Evolutionary conservation across 2,329 filamentous ascomycete species (phyloP), one percentile per base, ranked within the genome.

Genomic region (Simplicillium sp.): DNA sequence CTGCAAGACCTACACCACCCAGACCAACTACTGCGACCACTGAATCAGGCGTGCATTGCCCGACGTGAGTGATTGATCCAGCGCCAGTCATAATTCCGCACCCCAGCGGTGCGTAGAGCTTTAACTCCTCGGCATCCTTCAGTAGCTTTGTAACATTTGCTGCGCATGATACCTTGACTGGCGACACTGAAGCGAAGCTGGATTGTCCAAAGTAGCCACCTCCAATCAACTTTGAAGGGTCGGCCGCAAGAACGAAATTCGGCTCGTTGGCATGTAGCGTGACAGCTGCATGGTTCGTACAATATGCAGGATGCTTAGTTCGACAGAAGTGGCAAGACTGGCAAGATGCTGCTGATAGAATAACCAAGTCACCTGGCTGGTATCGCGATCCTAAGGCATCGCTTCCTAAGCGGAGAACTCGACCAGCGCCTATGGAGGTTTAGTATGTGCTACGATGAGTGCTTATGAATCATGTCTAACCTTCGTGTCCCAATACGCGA

Each of bases 191-290:
- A 18, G 34, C 39, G 11, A 41, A 41, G 34, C 39, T 41, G 9
- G 39, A 41, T 18, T 41, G 39, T 13, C 39, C 39, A 28, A 41
- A 41, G 34, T 37, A 41, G 25, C 39, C 34, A 28, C 39, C 39
- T 2, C 39, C 39, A 33, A 41, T 37, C 20, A 41, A 34, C 12
- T n/a, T 29, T 3, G 39, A 41, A 3, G 34, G 25, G n/a, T 41
- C 39, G 28, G 16, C 29, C 8, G 34, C 39, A 16, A 41, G 39
- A 3, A 37, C 39, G 32, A 41, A 41, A 29, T 41, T 37, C 15
- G 34, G 34, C 18, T 25, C 25, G 39, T 41, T 37, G 25, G 39
- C 39, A 3, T 33, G 13, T 2, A 15, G 17, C 8, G 39, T 38
- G n/a, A 41, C 7, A 11, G 40, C 29, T n/a, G 36, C 40, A 13